Evolutionary conservation across 169 alveolate genomes (phyloP), one percentile per base, ranked within the genome.

Genomic region (Eimeria brunetti): DNA sequence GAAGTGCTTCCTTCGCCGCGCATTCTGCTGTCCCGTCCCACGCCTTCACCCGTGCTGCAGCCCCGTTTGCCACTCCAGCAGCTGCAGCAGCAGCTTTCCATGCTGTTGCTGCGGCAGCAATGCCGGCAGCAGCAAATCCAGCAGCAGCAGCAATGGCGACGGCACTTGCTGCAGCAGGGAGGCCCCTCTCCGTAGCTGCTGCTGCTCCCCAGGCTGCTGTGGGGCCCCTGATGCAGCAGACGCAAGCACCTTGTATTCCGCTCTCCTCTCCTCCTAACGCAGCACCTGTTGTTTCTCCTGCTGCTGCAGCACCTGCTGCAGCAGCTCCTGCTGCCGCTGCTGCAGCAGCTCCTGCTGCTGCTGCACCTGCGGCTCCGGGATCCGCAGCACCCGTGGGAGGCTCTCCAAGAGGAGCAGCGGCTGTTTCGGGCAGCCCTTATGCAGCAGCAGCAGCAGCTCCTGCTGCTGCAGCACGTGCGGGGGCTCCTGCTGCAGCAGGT

Each of bases 101-200:
- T 27, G 91, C 91, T 12, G 91, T 53, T 58, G 91, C 91, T 56
- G 91, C 91, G 8, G 75, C 91, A n/a, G 94, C 94, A 88, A 53
- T 67, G 84, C 85, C 94, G 7, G 71, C 71, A 88, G 94, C 81
- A n/a, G 18, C 78, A 9, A 88, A 67, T n/a, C 71, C 83, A 9
- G 94, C 94, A 24, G 94, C 94, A 27, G 94, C 94, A 64, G n/a
- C n/a, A n/a, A 62, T 88, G 85, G 94, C 94, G 2, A 60, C 84
- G 58, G 91, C 91, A 60, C 60, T 53, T 56, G 91, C 91, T 33
- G 91, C 91, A 60, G 78, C 80, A n/a, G 91, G 91, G 53, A 84
- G 91, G 80, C 91, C 91, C 38, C 67, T 84, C 53, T 60, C 91
- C n/a, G 80, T 38, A 7, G 78, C 38, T 6, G 91, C 44, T 1